Percentiles rank a stretch among this genome's conserved stretches.
phyloP scores from a whole-genome alignment of 352 stramenopile genomes.

The Blastocystis sp. region DNA sequence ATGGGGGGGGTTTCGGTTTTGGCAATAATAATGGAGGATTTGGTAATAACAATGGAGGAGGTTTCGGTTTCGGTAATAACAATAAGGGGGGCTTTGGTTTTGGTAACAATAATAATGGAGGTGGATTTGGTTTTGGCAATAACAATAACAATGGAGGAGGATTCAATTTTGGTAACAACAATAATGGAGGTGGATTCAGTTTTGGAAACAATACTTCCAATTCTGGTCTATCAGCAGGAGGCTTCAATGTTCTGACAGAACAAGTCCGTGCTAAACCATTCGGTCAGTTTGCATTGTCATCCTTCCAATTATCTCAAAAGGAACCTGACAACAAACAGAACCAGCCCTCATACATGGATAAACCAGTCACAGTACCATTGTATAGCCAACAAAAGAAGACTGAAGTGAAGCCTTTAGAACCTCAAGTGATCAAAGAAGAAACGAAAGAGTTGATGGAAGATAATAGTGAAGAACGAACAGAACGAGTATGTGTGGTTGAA shows the following conservation, averaged over 20 bases:
- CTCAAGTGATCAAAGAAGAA: neutral
- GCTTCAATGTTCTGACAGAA: neutral
- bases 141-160: neutral
- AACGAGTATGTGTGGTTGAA: neutral
- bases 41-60: neutral
- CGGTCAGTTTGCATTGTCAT: neutral
- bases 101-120: constrained; percentile 28
- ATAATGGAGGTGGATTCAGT: neutral
- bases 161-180: constrained; percentile 31
- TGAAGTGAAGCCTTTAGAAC: too few relatives aligned
- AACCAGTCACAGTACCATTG: neutral
- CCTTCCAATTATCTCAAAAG: neutral
- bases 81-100: constrained; percentile 39
- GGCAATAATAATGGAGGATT: neutral
- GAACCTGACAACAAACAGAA: neutral
- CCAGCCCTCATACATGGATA: neutral
- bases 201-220: neutral
- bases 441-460: neutral
- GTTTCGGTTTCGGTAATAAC: constrained; percentile 25
- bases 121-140: neutral
- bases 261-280: neutral
- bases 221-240: neutral
- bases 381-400: too few relatives aligned
- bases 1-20: neutral
- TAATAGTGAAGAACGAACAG: neutral